Base-by-base conservation (phyloP, 176 grass and related monocot species). In the Thinopyrum elongatum region DNA sequence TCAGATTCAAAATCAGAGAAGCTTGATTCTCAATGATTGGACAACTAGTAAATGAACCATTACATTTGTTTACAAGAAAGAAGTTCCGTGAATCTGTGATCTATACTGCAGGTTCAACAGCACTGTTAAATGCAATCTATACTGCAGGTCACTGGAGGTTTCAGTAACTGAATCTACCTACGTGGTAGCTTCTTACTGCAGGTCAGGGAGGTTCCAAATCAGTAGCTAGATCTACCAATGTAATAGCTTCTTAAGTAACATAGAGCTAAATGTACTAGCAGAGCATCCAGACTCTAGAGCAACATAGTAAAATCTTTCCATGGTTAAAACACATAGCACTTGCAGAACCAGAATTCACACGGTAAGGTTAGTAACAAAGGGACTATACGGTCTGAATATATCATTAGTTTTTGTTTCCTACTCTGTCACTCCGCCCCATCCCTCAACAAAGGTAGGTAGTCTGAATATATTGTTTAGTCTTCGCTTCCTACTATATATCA, bases 31-130 rank as follows among this genome's bases (percentile, higher is more conserved):
- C 55, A 65, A 33, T 30, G 31, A 25, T 35, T 35, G 27, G 57
- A 47, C 46, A 55, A 3, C 3, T 57, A 26, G 14, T 46, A 7
- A 64, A 26, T 84, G 25, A 89, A 55, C 9, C n/a, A 34, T 83
- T 75, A 81, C 21, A 85, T 35, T 35, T 63, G 16, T 75, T 47
- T 47, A 74, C 6, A 10, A 70, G 47, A 81, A 80, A n/a, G 3
- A 57, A 27, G 68, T 69, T 38, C 55, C 15, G 70, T 69, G 55
- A 17, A 84, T 66, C 65, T 14, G 14, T 58, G 9, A 79, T 55
- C 47, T 88, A 53, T 21, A 23, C 59, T 47, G 23, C 7, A 19
- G 41, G 77, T 66, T 74, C 28, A 76, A 28, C 34, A 69, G 2
- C 14, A 70, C 31, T 65, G 27, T 62, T 76, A 76, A 76, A 70